phyloP scores from a whole-genome alignment of 2,329 filamentous ascomycete species.

The Penicillium janthinellum region DNA sequence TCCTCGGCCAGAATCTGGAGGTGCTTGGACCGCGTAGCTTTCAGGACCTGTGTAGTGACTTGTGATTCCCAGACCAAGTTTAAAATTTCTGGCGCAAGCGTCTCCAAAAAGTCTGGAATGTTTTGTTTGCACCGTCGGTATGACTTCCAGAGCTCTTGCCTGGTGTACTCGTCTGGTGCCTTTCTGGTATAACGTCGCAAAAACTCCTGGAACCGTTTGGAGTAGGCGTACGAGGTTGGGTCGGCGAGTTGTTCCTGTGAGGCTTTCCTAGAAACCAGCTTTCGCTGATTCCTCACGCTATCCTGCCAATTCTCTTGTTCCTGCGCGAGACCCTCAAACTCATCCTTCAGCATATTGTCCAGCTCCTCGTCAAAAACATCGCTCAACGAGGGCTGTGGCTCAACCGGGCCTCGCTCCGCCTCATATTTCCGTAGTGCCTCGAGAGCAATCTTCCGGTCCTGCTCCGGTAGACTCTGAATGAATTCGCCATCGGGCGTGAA shows the following conservation, averaged over 20 bases:
- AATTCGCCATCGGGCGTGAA: slow-evolving; percentile 48
- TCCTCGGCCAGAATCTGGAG: slow-evolving; percentile 66
- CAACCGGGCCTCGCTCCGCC: slow-evolving; percentile 36
- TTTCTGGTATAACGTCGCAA: slow-evolving; percentile 36
- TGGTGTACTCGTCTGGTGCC: slow-evolving; percentile 30
- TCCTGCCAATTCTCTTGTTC: slow-evolving; percentile 43
- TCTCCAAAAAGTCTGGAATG: slow-evolving; percentile 51
- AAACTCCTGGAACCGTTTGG: slow-evolving; percentile 44
- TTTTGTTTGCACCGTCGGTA: slow-evolving; percentile 54
- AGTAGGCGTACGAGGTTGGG: slow-evolving; percentile 41
- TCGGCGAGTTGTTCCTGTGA: slow-evolving; percentile 39
- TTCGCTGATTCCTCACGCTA: slow-evolving; percentile 22
- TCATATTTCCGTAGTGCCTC: slow-evolving; percentile 47
- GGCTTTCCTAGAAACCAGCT: slow-evolving; percentile 21
- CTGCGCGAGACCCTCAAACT: slow-evolving; percentile 39
- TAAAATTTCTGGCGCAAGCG: slow-evolving; percentile 64
- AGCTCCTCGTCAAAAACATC: slow-evolving; percentile 46
- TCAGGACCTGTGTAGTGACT: slow-evolving; percentile 45
- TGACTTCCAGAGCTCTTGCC: slow-evolving; percentile 51
- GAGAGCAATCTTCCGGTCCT: slow-evolving; percentile 45
- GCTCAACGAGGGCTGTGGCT: slow-evolving; percentile 31
- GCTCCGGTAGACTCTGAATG: slow-evolving; percentile 44
- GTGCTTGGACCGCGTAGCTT: slow-evolving; percentile 59
- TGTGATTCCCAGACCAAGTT: slow-evolving; percentile 66
- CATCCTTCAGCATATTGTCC: slow-evolving; percentile 43